phyloP scores from a whole-genome alignment of 2,329 filamentous ascomycete species.

The Monosporascus sp. region DNA sequence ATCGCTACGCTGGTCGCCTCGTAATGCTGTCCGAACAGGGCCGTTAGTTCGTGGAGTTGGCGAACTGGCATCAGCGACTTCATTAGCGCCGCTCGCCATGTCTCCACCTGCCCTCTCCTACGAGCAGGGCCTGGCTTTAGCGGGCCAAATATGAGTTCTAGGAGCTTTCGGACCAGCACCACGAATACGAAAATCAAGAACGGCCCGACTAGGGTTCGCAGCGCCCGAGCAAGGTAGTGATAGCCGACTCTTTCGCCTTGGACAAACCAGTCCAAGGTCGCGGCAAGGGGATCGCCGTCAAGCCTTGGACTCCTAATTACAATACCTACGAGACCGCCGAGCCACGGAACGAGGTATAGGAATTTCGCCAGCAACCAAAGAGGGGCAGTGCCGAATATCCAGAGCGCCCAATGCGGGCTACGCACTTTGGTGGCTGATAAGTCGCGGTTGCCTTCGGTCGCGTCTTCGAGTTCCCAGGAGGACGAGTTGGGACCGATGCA shows the following conservation, averaged over 20 bases:
- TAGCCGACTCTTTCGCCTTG: slow-evolving; percentile 38
- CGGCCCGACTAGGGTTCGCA: slow-evolving; percentile 35
- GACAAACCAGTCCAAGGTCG: slow-evolving; percentile 45
- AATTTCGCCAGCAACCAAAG: slow-evolving; percentile 34
- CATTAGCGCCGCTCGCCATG: slow-evolving; percentile 39
- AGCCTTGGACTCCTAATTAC: slow-evolving; percentile 31
- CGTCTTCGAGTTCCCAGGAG: slow-evolving; percentile 47
- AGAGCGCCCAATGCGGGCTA: slow-evolving; percentile 39
- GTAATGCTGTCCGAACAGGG: slow-evolving; percentile 49
- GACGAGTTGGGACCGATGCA: slow-evolving; percentile 53
- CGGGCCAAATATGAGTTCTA: slow-evolving; percentile 36
- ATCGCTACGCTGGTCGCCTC: slow-evolving; percentile 47
- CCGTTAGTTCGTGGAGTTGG: slow-evolving; percentile 41
- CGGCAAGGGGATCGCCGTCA: slow-evolving; percentile 30
- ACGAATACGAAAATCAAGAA: slow-evolving; percentile 39
- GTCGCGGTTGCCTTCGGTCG: slow-evolving; percentile 41
- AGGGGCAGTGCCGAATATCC: slow-evolving; percentile 36
- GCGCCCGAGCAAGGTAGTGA: slow-evolving; percentile 42
- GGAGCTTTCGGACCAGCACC: slow-evolving; percentile 31
- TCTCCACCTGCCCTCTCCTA: slow-evolving; percentile 30
- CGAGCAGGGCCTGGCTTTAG: slow-evolving; percentile 26
- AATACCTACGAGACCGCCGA: slow-evolving; percentile 38
- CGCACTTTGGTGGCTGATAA: slow-evolving; percentile 32
- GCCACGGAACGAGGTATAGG: slow-evolving; percentile 40
- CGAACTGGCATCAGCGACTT: slow-evolving; percentile 37